Conservation (phyloP, 2,329 filamentous ascomycete genomes). For the Cladosporium cucumerinum region DNA sequence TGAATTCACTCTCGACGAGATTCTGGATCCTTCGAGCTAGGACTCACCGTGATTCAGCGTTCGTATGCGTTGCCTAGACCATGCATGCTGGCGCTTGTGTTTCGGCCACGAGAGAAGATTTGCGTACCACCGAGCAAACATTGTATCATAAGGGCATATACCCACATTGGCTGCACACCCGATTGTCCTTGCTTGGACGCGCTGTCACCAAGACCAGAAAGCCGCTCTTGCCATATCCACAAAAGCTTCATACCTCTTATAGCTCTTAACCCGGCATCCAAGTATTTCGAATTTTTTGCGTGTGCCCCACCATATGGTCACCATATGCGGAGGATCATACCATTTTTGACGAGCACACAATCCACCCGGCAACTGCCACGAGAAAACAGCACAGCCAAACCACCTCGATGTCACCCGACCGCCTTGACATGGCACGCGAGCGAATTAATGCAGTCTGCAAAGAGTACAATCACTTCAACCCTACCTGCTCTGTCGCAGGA, state of each 20-base stretch:
- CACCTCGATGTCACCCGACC: background rate
- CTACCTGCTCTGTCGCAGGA: background rate
- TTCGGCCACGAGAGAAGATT: background rate
- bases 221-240: background rate
- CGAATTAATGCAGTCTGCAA: background rate
- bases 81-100: background rate
- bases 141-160: background rate
- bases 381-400: background rate
- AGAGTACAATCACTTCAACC: background rate
- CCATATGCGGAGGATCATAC: background rate
- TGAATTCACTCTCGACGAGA: conserved; percentile 53
- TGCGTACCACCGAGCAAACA: background rate
- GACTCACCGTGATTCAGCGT: background rate
- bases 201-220: background rate
- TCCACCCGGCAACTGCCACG: background rate
- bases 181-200: background rate
- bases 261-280: background rate
- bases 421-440: background rate
- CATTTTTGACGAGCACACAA: background rate
- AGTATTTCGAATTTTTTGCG: background rate
- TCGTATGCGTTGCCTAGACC: background rate
- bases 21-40: conserved; percentile 41
- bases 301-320: background rate
- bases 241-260: too few relatives aligned
- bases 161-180: background rate